Percentiles rank a stretch among this genome's conserved stretches.
phyloP scores from a whole-genome alignment of 1,284 basidiomycete genomes.

The Sporisorium graminicola region DNA sequence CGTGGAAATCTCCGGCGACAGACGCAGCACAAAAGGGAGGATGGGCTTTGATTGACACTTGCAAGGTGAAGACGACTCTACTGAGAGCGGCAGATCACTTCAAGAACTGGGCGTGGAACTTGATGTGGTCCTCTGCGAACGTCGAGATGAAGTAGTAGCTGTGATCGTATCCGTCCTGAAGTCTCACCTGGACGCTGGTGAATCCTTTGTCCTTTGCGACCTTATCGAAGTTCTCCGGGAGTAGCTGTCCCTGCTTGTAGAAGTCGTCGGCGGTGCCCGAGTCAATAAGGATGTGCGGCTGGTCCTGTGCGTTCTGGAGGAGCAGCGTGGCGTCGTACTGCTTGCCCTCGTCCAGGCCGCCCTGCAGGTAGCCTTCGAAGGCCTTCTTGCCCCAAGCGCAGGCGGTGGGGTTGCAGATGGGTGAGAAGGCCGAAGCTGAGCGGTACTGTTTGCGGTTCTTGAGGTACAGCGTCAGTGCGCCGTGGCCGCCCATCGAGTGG shows the following conservation, averaged over 20 bases:
- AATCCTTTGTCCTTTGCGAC: conserved; percentile 81
- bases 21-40: not conserved
- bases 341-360: conserved; percentile 81
- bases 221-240: conserved; percentile 87
- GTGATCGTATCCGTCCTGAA: conserved; percentile 93
- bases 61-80: too few species aligned
- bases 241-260: conserved; percentile 84
- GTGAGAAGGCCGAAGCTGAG: conserved; percentile 92
- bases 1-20: too few species aligned
- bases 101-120: conserved; percentile 66
- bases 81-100: conserved; percentile 8
- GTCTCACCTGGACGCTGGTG: conserved; percentile 81
- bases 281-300: conserved; percentile 67
- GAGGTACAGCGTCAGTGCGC: conserved; percentile 91
- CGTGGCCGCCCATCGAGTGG: conserved; percentile 90
- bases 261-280: conserved; percentile 85
- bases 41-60: too few species aligned
- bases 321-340: conserved; percentile 88
- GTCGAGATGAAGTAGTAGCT: conserved; percentile 76
- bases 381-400: conserved; percentile 94
- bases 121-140: conserved; percentile 72
- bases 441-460: conserved; percentile 78
- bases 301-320: conserved; percentile 76
- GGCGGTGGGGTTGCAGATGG: conserved; percentile 87
- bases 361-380: conserved; percentile 83